Conservation (phyloP, 2,329 filamentous ascomycete species). For the Zalaria sp. region DNA sequence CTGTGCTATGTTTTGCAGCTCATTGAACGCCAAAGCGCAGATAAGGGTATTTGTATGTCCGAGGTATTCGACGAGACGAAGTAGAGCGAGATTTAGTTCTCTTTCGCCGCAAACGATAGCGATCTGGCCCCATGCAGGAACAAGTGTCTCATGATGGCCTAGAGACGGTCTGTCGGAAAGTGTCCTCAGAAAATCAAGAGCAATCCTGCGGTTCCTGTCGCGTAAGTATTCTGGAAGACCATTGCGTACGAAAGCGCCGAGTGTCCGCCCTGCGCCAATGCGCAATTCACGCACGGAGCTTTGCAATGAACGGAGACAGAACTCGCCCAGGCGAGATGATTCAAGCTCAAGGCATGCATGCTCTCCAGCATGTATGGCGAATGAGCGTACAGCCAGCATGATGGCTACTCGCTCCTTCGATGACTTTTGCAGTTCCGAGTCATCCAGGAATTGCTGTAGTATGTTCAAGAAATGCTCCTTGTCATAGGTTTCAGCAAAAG, state of each 20-base stretch:
- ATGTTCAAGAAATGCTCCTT: too few species aligned
- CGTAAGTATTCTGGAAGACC: constrained; percentile 33
- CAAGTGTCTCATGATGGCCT: constrained; percentile 65
- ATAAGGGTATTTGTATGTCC: constrained; percentile 70
- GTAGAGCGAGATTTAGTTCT: constrained; percentile 72
- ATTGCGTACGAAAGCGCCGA: constrained; percentile 50
- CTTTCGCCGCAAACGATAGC: constrained; percentile 63
- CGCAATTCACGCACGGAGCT: constrained; percentile 78
- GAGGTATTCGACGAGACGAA: constrained; percentile 74
- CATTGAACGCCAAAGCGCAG: constrained; percentile 69
- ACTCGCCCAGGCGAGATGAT: constrained; percentile 56
- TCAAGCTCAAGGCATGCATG: constrained; percentile 51
- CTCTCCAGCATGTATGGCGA: constrained; percentile 53
- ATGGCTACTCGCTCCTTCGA: constrained; percentile 42
- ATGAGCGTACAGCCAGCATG: constrained; percentile 55
- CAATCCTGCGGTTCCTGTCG: constrained; percentile 52
- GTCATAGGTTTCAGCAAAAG: too few species aligned
- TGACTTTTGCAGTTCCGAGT: too few species aligned
- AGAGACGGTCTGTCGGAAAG: constrained; percentile 56
- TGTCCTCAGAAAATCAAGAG: constrained; percentile 55
- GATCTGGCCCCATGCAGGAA: constrained; percentile 75
- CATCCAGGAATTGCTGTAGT: too few species aligned
- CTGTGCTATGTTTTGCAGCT: constrained; percentile 62
- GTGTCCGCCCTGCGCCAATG: constrained; percentile 59
- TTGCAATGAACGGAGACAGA: constrained; percentile 66